Conservation (phyloP, 805 yeast genomes). For the Starmerella sirachaensis region DNA sequence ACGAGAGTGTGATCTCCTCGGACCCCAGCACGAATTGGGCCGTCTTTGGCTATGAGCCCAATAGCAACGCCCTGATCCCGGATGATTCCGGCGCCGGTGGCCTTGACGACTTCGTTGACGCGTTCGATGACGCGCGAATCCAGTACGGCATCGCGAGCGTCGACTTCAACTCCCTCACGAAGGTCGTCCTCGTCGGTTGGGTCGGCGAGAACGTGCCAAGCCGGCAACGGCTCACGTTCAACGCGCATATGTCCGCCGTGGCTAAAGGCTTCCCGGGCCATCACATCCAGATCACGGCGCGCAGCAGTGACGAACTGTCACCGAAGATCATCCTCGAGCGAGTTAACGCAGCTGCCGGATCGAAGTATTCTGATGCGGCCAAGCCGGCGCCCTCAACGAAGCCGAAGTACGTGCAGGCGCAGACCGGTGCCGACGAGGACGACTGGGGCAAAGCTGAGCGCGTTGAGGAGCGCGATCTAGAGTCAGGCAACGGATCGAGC, state of each 20-base stretch:
- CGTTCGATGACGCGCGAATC: constrained; percentile 75
- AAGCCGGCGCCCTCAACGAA: constrained; percentile 25
- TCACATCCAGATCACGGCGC: constrained; percentile 94
- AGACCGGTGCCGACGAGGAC: constrained; percentile 36
- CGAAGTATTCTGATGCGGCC: constrained; percentile 58
- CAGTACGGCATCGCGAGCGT: constrained; percentile 86
- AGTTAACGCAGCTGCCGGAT: constrained; percentile 87
- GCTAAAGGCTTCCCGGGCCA: constrained; percentile 46
- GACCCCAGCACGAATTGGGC: constrained; percentile 62
- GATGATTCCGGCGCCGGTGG: constrained; percentile 45
- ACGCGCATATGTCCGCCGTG: constrained; percentile 32
- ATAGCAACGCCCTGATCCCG: constrained; percentile 34
- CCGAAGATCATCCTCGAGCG: constrained; percentile 61
- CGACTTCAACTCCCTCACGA: constrained; percentile 79
- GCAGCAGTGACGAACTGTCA: constrained; percentile 82
- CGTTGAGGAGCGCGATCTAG: constrained; percentile 23
- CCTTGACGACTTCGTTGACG: constrained; percentile 63
- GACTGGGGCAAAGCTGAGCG: constrained; percentile 55
- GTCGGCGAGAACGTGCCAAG: constrained; percentile 82
- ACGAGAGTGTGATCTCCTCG: constrained; percentile 69
- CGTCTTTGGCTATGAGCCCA: constrained; percentile 62
- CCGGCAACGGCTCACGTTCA: constrained; percentile 33
- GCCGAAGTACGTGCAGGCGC: constrained; percentile 28
- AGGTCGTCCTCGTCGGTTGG: constrained; percentile 83
- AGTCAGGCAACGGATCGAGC: constrained; percentile 1